Percentiles rank a stretch among this genome's conserved stretches.
These are phyloP conservation scores for Ammopiptanthus mongolicus DNA, from an alignment of 306 rosid species.

Conservation along the genomic window DNA sequence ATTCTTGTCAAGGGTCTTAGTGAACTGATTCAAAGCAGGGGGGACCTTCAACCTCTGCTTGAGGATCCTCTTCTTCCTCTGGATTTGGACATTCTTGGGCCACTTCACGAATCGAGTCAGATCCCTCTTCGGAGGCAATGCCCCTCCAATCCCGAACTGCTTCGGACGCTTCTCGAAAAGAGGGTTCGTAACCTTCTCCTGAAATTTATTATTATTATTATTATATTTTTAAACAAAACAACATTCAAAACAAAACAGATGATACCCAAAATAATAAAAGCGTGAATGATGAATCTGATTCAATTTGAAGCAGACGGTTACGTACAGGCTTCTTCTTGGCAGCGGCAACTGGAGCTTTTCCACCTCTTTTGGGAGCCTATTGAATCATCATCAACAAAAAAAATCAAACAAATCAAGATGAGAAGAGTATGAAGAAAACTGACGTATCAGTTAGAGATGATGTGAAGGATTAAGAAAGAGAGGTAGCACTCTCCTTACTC, in stretches of 20 bases:
- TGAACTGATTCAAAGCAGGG: constrained; percentile 72
- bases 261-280: neutral
- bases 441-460: no score
- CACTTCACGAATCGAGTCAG: constrained; percentile 61
- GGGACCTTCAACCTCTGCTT: constrained; percentile 77
- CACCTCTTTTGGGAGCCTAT: constrained; percentile 55
- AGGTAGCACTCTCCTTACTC: no score
- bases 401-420: no score
- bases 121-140: constrained; percentile 75
- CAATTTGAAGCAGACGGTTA: neutral
- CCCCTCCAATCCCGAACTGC: constrained; percentile 80
- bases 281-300: neutral
- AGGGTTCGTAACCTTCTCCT: constrained; percentile 66
- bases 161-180: constrained; percentile 65
- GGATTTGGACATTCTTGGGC: constrained; percentile 53
- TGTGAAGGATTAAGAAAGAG: no score
- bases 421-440: no score
- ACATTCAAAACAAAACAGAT: neutral
- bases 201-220: neutral
- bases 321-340: constrained; percentile 49
- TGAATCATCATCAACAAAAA: neutral
- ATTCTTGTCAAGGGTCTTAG: constrained; percentile 74
- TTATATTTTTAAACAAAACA: no score
- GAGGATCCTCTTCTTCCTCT: constrained; percentile 64
- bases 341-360: constrained; percentile 33